phyloP scores from a whole-genome alignment of 306 rosid genomes.

The Trichosanthes cucumerina region DNA sequence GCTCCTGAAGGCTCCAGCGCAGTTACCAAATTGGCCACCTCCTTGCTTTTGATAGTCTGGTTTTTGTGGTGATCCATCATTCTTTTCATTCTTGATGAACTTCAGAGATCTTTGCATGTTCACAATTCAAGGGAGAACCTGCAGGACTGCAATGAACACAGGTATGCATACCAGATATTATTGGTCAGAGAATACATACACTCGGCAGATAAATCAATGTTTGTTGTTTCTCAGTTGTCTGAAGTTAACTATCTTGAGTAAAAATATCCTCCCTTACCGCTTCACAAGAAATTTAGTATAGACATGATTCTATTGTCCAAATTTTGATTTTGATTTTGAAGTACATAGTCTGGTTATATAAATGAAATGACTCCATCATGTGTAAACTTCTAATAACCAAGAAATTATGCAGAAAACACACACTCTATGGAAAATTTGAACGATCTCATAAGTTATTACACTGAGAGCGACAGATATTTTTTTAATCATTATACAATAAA shows the following conservation, averaged over 20 bases:
- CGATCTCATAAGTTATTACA: conserved; percentile 6
- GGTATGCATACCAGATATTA: background rate
- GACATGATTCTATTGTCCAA: background rate
- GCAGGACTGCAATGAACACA: background rate
- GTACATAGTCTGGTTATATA: background rate
- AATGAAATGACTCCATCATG: background rate
- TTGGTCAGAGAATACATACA: conserved; percentile 2
- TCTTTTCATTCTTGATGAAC: background rate
- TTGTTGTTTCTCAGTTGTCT: background rate
- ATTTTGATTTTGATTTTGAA: background rate
- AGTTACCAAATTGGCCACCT: conserved; percentile 15
- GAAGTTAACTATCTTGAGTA: background rate
- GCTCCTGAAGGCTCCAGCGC: conserved; percentile 20
- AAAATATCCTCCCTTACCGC: background rate
- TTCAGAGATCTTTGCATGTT: background rate
- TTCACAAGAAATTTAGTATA: background rate
- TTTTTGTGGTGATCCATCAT: conserved; percentile 17
- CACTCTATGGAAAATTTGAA: background rate
- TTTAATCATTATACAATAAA: conserved; percentile 6
- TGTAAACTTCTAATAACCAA: background rate
- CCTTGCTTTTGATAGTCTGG: conserved; percentile 24
- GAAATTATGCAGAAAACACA: background rate
- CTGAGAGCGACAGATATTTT: background rate
- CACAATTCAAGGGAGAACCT: background rate
- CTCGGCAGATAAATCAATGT: background rate